Base-by-base conservation (phyloP, 2,329 filamentous ascomycete genomes). In the Xylaria hypoxylon region DNA sequence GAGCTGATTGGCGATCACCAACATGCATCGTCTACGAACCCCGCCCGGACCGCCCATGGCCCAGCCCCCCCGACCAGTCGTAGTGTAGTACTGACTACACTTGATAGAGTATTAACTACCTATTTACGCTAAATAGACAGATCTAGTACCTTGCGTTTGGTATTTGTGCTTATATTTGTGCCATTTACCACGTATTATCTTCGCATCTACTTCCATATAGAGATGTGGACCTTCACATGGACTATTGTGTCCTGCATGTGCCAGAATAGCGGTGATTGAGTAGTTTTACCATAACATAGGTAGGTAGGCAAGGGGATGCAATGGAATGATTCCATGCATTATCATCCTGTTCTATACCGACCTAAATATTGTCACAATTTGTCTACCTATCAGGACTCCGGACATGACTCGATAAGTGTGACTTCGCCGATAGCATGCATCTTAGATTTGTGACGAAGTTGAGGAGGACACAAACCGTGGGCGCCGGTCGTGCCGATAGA, bases 1-100 rank as follows among this genome's bases (percentile, higher is more conserved):
- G 57, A 67, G 62, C 52, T 76, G 75, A 76, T 76, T 76, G 74
- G 75, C 55, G 62, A 65, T 70, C 26, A 51, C 53, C 59, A 66
- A 65, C 62, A 60, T 64, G 63, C 73, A 69, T 64, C 67, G 58
- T 68, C 64, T 62, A 42, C 56, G 64, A 58, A 74, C 74, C 71
- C 74, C 74, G 73, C 74, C 67, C 62, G 62, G 53, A 66, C 56
- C 35, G 63, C 55, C 51, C 64, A 28, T 57, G 50, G 62, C 60
- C 59, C 35, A 55, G 35, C 48, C 56, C 28, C 45, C 38, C 59
- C 35, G n/a, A 52, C 67, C 64, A 58, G 60, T 65, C 50, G n/a
- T 11, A 44, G 35, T 5, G 52, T 52, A 24, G 52, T n/a, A 53
- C 33, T 35, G 33, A 40, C 31, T 38, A 38, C 35, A n/a, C n/a